Evolutionary conservation across 352 stramenopile species (phyloP).

Genomic region (Phytophthora sp.): DNA sequence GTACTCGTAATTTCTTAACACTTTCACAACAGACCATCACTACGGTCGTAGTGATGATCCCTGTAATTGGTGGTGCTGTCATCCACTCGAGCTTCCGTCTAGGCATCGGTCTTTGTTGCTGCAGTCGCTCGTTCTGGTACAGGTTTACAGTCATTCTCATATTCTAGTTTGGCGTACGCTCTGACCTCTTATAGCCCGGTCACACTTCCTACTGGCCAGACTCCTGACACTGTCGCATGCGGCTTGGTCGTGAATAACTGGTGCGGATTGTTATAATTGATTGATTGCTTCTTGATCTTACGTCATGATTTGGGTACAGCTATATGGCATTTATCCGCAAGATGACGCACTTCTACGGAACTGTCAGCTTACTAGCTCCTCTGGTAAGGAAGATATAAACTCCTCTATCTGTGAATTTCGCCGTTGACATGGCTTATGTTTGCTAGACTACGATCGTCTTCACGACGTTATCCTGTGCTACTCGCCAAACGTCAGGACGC

Average conservation of each 20-base stretch:
- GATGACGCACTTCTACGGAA: conserved; percentile 36
- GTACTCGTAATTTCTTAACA: neutral
- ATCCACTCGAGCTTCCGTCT: conserved; percentile 33
- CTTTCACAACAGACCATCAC: conserved; percentile 6
- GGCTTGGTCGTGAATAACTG: conserved; percentile 35
- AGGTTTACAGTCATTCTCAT: neutral
- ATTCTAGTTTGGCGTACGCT: no score
- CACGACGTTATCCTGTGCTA: neutral
- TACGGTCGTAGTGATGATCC: neutral
- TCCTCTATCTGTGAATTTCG: neutral
- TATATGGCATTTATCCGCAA: conserved; percentile 46
- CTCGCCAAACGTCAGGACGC: conserved; percentile 3
- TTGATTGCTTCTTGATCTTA: neutral
- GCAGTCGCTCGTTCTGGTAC: conserved; percentile 35
- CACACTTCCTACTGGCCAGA: neutral
- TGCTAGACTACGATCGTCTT: conserved; percentile 10
- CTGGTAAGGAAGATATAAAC: conserved; percentile 19
- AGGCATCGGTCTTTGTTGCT: conserved; percentile 33
- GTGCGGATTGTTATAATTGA: conserved; percentile 21
- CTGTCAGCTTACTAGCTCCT: conserved; percentile 13
- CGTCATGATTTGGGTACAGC: conserved; percentile 1
- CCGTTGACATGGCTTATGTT: neutral
- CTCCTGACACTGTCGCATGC: conserved; percentile 14
- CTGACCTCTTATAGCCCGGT: conserved; percentile 15
- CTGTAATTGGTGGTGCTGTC: conserved; percentile 6